Base-by-base conservation (phyloP, 768 basidiomycete species). In the Leccinellum albellum region DNA sequence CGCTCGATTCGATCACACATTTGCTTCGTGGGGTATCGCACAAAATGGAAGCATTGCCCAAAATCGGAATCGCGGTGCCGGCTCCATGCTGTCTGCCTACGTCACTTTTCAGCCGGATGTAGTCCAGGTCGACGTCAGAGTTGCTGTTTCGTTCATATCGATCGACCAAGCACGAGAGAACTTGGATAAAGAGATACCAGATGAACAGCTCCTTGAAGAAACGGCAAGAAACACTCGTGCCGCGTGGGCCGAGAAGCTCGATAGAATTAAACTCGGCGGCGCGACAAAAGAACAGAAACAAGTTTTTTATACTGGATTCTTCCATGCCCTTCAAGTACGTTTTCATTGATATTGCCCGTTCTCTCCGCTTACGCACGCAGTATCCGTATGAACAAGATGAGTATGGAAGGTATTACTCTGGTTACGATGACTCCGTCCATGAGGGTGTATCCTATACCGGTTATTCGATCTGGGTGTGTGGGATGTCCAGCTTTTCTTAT, bases 351-450 rank as follows among this genome's bases (percentile, higher is more conserved):
- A 4, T 53, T 31, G 7, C 17, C 9, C 40, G 2, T 26, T 14
- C 15, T 40, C 2, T 24, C 33, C 48, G 8, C 62, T 44, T 42
- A 58, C 29, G 61, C 24, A 53, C 53, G 0, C 70, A 91, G 83
- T 91, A 89, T 61, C 91, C 91, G 0, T 87, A 86, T 62, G 89
- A 91, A 65, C 82, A 88, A 57, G 75, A 79, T 59, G 90, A 92
- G 67, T 74, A 79, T 37, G 81, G 81, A 4, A 67, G 64, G 7
- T 91, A 92, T 68, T 93, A 87, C 69, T 91, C 89, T 6, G 91
- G 82, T 1, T 91, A 92, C 57, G 85, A 89, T 54, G 82, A 87
- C 51, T 57, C 70, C 6, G 71, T 91, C 0, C 87, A 89, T 50
- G 66, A 79, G 28, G 84, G 86, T 17, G 73, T 75, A n/a, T 89